These are phyloP conservation scores for Boletus holoroseus DNA, from an alignment of 1,284 basidiomycete genomes.

Conservation along the genomic window DNA sequence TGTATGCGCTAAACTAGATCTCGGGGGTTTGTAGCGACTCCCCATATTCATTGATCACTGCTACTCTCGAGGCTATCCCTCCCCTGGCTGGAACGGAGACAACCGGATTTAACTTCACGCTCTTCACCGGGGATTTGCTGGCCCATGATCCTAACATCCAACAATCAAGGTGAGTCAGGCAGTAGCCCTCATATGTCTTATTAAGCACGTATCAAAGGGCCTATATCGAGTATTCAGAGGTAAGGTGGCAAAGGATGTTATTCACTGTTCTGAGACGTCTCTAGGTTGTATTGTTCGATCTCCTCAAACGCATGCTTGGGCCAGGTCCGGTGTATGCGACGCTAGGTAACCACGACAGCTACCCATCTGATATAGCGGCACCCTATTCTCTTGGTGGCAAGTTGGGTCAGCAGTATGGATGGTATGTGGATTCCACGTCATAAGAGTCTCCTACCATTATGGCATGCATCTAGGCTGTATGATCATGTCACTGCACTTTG, in stretches of 20 bases:
- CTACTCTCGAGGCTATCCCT: slow-evolving; percentile 66
- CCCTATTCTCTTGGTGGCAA: slow-evolving; percentile 51
- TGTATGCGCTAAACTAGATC: not conserved
- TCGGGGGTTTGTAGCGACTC: slow-evolving; percentile 49
- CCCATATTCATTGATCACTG: slow-evolving; percentile 57
- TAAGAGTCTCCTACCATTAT: not conserved
- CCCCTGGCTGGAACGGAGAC: slow-evolving; percentile 56
- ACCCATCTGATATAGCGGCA: slow-evolving; percentile 31
- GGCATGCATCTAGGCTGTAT: slow-evolving; percentile 53
- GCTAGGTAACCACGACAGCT: slow-evolving; percentile 67
- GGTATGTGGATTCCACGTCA: slow-evolving; percentile 36
- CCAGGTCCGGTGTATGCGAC: slow-evolving; percentile 66
- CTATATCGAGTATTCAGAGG: slow-evolving; percentile 55
- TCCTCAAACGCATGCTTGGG: slow-evolving; percentile 57
- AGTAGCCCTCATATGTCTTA: not conserved
- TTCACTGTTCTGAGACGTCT: slow-evolving; percentile 3
- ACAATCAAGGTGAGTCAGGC: slow-evolving; percentile 45
- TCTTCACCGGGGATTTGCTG: slow-evolving; percentile 76
- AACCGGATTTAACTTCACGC: slow-evolving; percentile 57
- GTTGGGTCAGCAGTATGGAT: slow-evolving; percentile 58
- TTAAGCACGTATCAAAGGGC: slow-evolving; percentile 30
- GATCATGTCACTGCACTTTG: slow-evolving; percentile 66
- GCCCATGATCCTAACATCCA: slow-evolving; percentile 67
- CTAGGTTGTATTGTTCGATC: slow-evolving; percentile 59
- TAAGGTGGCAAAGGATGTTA: slow-evolving; percentile 22